Evolutionary conservation across 2,329 filamentous ascomycete genomes (phyloP).

Genomic region (Exophiala alcalophila): DNA sequence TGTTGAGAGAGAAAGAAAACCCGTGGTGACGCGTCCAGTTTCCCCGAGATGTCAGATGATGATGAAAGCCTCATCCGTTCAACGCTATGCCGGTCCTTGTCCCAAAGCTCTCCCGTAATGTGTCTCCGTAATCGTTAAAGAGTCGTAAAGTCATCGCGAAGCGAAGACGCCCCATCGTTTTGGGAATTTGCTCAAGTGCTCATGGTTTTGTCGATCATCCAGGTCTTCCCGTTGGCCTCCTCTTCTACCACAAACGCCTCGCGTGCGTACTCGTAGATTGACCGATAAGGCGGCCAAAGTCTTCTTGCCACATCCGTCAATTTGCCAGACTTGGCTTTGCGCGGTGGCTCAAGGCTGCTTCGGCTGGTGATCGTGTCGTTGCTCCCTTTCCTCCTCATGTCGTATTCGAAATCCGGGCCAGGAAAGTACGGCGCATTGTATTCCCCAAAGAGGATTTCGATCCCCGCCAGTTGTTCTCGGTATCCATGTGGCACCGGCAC

Average conservation of each 20-base stretch:
- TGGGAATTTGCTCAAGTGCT: slow-evolving; percentile 30
- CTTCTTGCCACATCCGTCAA: slow-evolving; percentile 73
- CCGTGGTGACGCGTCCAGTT: too few species aligned
- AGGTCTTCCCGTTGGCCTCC: slow-evolving; percentile 85
- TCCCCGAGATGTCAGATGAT: too few species aligned
- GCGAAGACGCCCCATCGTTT: neutral
- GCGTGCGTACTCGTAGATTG: slow-evolving; percentile 88
- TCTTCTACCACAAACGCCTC: slow-evolving; percentile 95
- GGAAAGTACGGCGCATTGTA: slow-evolving; percentile 63
- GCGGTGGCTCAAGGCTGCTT: slow-evolving; percentile 6
- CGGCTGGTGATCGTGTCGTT: slow-evolving; percentile 22
- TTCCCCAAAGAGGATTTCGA: slow-evolving; percentile 59
- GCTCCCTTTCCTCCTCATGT: slow-evolving; percentile 32
- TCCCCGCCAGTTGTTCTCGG: slow-evolving; percentile 73
- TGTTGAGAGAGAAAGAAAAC: too few species aligned
- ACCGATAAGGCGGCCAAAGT: slow-evolving; percentile 87
- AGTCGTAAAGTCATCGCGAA: neutral
- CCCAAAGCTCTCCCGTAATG: too few species aligned
- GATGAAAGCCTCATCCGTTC: too few species aligned
- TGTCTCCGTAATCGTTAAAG: neutral
- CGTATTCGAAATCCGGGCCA: slow-evolving; percentile 53
- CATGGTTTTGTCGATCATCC: slow-evolving; percentile 66
- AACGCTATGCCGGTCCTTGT: too few species aligned
- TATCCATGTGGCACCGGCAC: slow-evolving; percentile 87
- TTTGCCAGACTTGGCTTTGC: slow-evolving; percentile 35